A percentile compares a stretch with the other conserved stretches of the same genome.
Conservation (phyloP, 73 alveolate genomes). For the Tetrahymena thermophila region DNA sequence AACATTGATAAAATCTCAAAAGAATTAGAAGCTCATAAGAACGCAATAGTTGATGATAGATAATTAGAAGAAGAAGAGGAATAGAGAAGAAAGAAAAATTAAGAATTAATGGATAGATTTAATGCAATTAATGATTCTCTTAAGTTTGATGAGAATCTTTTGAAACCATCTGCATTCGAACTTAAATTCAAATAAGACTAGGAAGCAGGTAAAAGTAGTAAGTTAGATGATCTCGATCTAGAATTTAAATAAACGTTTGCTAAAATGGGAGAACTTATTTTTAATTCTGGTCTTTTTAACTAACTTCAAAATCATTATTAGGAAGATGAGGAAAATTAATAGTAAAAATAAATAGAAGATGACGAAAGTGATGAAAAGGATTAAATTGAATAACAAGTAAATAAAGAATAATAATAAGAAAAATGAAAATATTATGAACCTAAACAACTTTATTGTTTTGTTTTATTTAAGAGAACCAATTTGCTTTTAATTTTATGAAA, state of each 20-base stretch:
- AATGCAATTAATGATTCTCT: not conserved
- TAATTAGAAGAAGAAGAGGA: not conserved
- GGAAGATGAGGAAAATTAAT: not conserved
- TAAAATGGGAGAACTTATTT: not conserved
- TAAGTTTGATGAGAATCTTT: not conserved
- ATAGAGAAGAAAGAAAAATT: not conserved
- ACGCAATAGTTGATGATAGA: not conserved
- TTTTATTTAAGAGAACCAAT: no score
- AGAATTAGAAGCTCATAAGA: not conserved
- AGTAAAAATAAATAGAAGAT: not conserved
- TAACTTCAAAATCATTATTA: not conserved
- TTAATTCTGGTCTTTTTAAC: not conserved
- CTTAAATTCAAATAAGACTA: not conserved
- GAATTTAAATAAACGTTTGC: not conserved
- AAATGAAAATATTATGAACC: not conserved
- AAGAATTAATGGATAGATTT: not conserved
- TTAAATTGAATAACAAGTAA: not conserved
- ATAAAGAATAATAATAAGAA: not conserved
- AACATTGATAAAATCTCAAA: not conserved
- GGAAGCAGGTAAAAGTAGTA: not conserved
- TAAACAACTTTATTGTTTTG: no score
- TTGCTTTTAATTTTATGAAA: no score
- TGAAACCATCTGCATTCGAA: not conserved
- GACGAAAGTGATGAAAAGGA: not conserved
- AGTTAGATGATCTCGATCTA: not conserved